Conservation (phyloP, 2,329 filamentous ascomycete species). For the Verticillium tricorpus region DNA sequence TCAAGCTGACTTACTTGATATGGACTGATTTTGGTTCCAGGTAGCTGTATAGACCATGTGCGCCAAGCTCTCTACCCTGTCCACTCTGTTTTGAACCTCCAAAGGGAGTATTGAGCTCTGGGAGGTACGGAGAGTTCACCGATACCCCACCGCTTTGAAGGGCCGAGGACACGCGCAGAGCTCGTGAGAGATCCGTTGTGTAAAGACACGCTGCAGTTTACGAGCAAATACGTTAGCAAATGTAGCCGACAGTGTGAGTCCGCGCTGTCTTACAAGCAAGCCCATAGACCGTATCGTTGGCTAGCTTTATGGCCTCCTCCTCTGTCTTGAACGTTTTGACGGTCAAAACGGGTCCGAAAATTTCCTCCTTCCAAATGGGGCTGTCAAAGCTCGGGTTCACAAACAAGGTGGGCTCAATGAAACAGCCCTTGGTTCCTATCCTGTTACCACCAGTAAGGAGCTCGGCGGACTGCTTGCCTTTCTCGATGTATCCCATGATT, state of each 20-base stretch:
- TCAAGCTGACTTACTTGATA: constrained; percentile 13
- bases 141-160: constrained; percentile 3
- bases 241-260: no score
- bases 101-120: constrained; percentile 6
- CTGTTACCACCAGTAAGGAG: constrained; percentile 39
- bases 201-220: constrained; percentile 31
- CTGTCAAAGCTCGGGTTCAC: constrained; percentile 20
- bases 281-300: constrained; percentile 42
- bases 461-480: constrained; percentile 55
- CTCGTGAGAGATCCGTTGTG: constrained; percentile 3
- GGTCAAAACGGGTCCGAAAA: constrained; percentile 58
- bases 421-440: constrained; percentile 39
- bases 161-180: constrained; percentile 1
- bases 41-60: constrained; percentile 21
- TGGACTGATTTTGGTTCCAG: constrained; percentile 23
- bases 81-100: constrained; percentile 6
- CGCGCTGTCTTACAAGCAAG: constrained; percentile 36
- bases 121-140: constrained; percentile 2
- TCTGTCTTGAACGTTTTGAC: constrained; percentile 37
- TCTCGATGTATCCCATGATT: constrained; percentile 29
- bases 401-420: constrained; percentile 22
- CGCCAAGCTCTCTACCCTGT: constrained; percentile 4
- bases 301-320: constrained; percentile 42
- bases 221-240: background rate
- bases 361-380: constrained; percentile 44